These are phyloP conservation scores for Flueggea neowawraea DNA, from an alignment of 441 rosid species.

Conservation along the genomic window DNA sequence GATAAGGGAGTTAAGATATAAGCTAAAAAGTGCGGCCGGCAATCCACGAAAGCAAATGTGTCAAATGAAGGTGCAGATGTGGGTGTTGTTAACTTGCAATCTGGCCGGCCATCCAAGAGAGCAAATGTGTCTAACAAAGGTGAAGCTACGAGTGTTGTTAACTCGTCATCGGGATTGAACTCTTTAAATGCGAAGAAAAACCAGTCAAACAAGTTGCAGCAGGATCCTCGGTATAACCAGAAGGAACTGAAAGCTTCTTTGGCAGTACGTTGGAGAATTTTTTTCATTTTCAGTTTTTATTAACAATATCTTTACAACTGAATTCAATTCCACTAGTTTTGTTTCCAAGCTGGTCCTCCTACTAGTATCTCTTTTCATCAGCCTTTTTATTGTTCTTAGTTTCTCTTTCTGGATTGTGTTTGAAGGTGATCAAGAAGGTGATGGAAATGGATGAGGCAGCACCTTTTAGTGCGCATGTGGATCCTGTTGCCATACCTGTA, in stretches of 20 bases:
- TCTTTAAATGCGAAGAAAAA: constrained; percentile 25
- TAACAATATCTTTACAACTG: neutral
- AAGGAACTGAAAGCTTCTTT: constrained; percentile 41
- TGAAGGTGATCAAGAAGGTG: constrained; percentile 49
- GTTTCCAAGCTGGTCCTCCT: neutral
- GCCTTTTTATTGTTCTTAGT: neutral
- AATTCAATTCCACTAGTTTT: neutral
- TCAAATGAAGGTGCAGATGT: constrained; percentile 22
- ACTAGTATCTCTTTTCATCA: neutral
- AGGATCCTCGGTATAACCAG: constrained; percentile 27
- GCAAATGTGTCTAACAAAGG: too few relatives aligned
- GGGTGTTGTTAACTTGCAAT: neutral
- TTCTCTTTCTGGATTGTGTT: neutral
- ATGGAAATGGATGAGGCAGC: constrained; percentile 61
- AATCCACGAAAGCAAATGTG: constrained; percentile 19
- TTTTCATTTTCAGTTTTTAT: constrained; percentile 1
- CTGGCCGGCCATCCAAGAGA: too few relatives aligned
- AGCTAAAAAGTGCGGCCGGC: constrained; percentile 17
- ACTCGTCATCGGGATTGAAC: constrained; percentile 24
- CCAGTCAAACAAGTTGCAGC: constrained; percentile 11
- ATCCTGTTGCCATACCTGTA: constrained; percentile 51
- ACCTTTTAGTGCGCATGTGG: constrained; percentile 45
- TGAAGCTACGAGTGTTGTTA: constrained; percentile 9
- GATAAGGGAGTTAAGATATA: constrained; percentile 7
- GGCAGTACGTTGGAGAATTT: constrained; percentile 24